Percentiles rank a stretch among this genome's conserved stretches.
Conservation (phyloP, 2,329 filamentous ascomycete species). For the Penicillium concentricum region DNA sequence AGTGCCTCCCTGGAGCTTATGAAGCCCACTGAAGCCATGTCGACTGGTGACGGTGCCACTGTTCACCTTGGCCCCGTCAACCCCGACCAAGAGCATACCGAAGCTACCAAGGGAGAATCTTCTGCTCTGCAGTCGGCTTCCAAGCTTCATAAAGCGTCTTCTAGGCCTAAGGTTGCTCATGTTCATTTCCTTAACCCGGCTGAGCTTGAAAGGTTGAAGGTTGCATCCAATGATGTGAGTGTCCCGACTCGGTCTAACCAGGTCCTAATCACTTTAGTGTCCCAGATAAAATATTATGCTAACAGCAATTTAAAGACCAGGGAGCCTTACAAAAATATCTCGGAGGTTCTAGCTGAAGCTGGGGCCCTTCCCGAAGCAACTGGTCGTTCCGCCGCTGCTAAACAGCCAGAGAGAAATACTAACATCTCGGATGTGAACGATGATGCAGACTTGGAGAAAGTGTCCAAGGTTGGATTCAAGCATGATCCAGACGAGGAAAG, state of each 20-base stretch:
- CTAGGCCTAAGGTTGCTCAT: neutral
- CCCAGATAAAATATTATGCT: neutral
- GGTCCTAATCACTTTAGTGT: neutral
- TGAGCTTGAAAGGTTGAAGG: neutral
- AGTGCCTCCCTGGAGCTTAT: neutral
- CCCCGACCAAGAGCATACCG: neutral
- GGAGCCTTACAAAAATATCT: neutral
- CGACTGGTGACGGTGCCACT: neutral
- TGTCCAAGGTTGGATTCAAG: neutral
- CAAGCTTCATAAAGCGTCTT: neutral
- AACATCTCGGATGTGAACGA: neutral
- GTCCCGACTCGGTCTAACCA: neutral
- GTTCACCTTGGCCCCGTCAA: neutral
- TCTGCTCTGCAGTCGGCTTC: neutral
- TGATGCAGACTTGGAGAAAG: neutral
- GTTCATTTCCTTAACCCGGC: neutral
- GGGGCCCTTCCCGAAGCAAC: neutral
- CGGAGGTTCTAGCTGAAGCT: neutral
- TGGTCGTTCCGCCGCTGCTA: neutral
- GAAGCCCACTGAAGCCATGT: neutral
- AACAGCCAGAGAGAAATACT: neutral
- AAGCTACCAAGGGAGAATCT: neutral
- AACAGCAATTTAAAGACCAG: neutral
- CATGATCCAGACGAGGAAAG: slow-evolving; percentile 5
- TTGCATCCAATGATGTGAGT: neutral